phyloP scores from a whole-genome alignment of 306 rosid genomes.

The Begonia masoniana region DNA sequence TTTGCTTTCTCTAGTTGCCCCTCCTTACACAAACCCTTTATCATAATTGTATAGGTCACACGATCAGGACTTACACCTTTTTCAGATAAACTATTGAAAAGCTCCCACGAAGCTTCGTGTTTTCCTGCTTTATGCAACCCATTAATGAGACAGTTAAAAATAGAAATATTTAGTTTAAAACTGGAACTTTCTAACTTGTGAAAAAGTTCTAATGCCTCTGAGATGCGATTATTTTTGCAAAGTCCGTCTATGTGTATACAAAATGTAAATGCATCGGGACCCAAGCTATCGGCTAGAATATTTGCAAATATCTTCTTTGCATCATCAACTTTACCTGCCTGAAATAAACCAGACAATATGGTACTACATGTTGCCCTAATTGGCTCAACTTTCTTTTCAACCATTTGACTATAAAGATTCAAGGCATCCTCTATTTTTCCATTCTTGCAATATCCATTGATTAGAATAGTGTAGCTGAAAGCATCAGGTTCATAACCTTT shows the following conservation, averaged over 20 bases:
- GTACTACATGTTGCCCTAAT: conserved; percentile 11
- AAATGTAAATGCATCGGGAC: conserved; percentile 15
- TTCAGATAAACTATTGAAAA: conserved; percentile 13
- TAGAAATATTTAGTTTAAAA: conserved; percentile 8
- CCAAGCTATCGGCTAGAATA: conserved; percentile 20
- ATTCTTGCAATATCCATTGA: conserved; percentile 21
- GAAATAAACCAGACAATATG: conserved; percentile 21
- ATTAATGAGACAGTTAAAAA: conserved; percentile 14
- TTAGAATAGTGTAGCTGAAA: conserved; percentile 20
- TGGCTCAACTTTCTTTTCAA: conserved; percentile 20
- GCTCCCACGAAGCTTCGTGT: conserved; percentile 22
- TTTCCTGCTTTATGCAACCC: conserved; percentile 22
- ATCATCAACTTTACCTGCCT: conserved; percentile 21
- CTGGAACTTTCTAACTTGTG: conserved; percentile 11
- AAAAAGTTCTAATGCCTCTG: conserved; percentile 29
- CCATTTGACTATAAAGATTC: conserved; percentile 17
- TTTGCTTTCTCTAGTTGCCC: conserved; percentile 28
- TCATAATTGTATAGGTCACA: conserved; percentile 29
- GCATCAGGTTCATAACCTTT: conserved; percentile 20
- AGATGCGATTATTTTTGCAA: conserved; percentile 21
- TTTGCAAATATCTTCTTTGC: conserved; percentile 19
- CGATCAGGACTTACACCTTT: conserved; percentile 16
- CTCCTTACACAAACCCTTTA: conserved; percentile 27
- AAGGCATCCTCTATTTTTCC: conserved; percentile 25
- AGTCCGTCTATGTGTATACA: conserved; percentile 21